Evolutionary conservation across 495 filamentous ascomycete species (phyloP), one percentile per base, ranked within the genome.

Genomic region (Stereocaulon alpinum): DNA sequence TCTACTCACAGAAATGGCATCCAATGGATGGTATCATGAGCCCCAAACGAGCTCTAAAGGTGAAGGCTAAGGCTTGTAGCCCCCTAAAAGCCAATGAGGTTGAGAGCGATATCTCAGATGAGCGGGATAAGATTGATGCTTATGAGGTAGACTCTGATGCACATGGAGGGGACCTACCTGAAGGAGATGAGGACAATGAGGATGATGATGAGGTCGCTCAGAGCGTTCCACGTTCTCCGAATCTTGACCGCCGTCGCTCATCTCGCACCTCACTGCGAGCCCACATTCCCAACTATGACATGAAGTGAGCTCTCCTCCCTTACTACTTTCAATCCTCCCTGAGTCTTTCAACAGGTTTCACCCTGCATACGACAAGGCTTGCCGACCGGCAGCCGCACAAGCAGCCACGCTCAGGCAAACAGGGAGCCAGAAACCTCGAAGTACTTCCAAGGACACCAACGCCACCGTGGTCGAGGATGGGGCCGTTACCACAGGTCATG

Each of bases 1-100:
- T 40, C 32, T 73, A 73, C 47, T 67, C 72, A 22, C 56, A 63
- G 60, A 68, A 67, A 59, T 68, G 64, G 29, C 71, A 73, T 60
- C 71, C 71, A 20, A 68, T 73, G 64, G 71, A 70, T 41, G 64
- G 66, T 27, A 42, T 64, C 15, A 45, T 67, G 15, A 48, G 59
- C 24, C 70, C 69, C 3, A 58, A 40, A 12, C 59, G 41, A 3
- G 62, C 70, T 12, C 55, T 55, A 9, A 53, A 40, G 42, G 43
- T 47, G 5, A 58, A 40, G 40, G 40, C 49, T 6, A 40, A 11
- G n/a, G 40, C 18, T 34, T 37, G 12, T 12, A 37, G 34, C 7
- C 34, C 34, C 12, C 34, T 2, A 6, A 37, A 11, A 12, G 34
- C 34, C 7, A 12, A 37, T 6, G 34, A 37, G 7, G 3, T 6